A percentile compares a stretch with the other conserved stretches of the same genome.
Evolutionary conservation across 306 rosid species (phyloP).

Genomic region (Vigna trinervia): DNA sequence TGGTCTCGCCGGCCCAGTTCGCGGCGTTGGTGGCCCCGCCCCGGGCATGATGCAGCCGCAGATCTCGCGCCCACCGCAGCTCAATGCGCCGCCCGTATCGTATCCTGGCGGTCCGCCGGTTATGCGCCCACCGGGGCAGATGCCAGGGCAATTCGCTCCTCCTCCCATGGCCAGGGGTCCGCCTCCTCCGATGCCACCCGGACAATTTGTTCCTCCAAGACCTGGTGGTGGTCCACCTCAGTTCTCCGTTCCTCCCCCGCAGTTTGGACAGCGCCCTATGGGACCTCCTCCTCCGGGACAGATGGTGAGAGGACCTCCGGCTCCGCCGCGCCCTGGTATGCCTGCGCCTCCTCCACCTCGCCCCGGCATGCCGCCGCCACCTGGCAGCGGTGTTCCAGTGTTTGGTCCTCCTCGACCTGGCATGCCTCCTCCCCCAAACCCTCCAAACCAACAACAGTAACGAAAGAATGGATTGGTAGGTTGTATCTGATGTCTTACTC

Average conservation of each 20-base stretch:
- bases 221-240: conserved; percentile 79
- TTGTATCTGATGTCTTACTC: conserved; percentile 4
- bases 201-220: conserved; percentile 60
- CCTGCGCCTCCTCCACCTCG: conserved; percentile 72
- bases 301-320: conserved; percentile 95
- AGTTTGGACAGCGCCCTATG: conserved; percentile 95
- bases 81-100: conserved; percentile 73
- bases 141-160: conserved; percentile 68
- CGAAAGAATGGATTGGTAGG: conserved; percentile 40
- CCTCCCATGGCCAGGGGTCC: conserved; percentile 72
- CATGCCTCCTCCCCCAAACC: conserved; percentile 86
- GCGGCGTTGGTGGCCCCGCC: conserved; percentile 96
- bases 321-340: conserved; percentile 89
- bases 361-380: conserved; percentile 98
- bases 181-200: conserved; percentile 72
- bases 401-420: conserved; percentile 90
- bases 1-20: conserved; percentile 88
- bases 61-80: conserved; percentile 81
- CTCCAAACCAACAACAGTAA: conserved; percentile 80
- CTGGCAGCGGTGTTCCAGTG: conserved; percentile 78
- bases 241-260: conserved; percentile 66
- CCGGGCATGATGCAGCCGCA: conserved; percentile 99
- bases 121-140: conserved; percentile 80
- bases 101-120: conserved; percentile 73
- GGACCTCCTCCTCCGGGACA: conserved; percentile 98